Evolutionary conservation across 2,329 filamentous ascomycete genomes (phyloP).

Genomic region (Aspergillus ibericus): DNA sequence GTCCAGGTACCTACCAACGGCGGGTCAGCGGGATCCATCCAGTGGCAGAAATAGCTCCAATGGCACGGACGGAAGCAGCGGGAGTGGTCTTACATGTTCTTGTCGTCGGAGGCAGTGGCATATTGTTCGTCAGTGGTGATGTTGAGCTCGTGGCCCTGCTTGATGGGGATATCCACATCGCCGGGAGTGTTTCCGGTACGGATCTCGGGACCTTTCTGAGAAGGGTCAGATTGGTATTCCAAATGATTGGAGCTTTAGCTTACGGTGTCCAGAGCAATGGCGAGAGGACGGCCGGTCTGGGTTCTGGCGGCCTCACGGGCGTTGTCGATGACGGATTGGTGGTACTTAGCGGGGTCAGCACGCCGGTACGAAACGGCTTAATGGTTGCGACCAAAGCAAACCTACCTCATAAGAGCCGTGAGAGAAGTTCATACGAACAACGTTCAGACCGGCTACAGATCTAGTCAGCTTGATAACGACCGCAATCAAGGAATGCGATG

Average conservation of each 20-base stretch:
- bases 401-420: constrained; percentile 78
- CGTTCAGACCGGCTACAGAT: constrained; percentile 76
- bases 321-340: constrained; percentile 97
- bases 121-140: constrained; percentile 97
- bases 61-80: not conserved
- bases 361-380: not conserved
- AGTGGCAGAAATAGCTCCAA: not conserved
- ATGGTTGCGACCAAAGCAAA: constrained; percentile 6
- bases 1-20: constrained; percentile 74
- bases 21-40: constrained; percentile 16
- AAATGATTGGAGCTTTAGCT: constrained; percentile 45
- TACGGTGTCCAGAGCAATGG: constrained; percentile 86
- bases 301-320: constrained; percentile 79
- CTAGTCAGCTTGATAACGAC: constrained; percentile 16
- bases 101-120: constrained; percentile 75
- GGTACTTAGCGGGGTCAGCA: constrained; percentile 60
- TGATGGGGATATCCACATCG: constrained; percentile 77
- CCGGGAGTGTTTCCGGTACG: constrained; percentile 73
- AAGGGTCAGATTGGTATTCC: constrained; percentile 13
- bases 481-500: constrained; percentile 4
- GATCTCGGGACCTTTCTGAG: constrained; percentile 78
- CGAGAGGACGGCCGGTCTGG: constrained; percentile 80
- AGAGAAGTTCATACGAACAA: constrained; percentile 99
- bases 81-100: constrained; percentile 75
- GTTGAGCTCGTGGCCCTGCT: constrained; percentile 81